These are phyloP conservation scores for Nigrospora sphaerica DNA, from an alignment of 2,329 filamentous ascomycete genomes.

Conservation along the genomic window DNA sequence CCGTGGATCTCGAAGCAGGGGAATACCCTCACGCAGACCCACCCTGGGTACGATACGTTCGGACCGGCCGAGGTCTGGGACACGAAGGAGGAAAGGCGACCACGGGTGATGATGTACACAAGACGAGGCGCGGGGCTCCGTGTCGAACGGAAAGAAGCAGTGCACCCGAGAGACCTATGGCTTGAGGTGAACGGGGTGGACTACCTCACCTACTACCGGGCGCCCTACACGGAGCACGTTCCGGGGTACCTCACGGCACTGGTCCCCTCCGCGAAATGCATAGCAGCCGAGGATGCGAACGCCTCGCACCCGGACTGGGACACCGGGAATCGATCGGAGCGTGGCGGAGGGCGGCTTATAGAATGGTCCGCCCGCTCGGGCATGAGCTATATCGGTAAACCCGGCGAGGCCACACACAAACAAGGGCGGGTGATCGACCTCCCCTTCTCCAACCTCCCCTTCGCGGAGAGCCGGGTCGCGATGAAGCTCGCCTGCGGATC, in stretches of 20 bases:
- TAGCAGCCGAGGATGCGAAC: not conserved
- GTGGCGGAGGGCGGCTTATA: not conserved
- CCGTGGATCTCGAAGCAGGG: not conserved
- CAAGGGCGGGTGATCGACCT: not conserved
- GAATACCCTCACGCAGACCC: not conserved
- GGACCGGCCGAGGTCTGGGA: not conserved
- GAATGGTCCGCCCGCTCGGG: not conserved
- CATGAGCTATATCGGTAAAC: not conserved
- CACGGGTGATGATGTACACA: not conserved
- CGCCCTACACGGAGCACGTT: not conserved
- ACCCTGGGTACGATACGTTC: not conserved
- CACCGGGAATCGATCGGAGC: not conserved
- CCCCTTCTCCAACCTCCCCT: no score
- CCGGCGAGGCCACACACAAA: not conserved
- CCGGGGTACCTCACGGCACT: not conserved
- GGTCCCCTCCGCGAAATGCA: not conserved
- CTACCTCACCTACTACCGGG: not conserved
- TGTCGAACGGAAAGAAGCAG: not conserved
- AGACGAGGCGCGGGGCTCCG: not conserved
- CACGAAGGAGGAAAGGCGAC: not conserved
- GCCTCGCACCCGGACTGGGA: not conserved
- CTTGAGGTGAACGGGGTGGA: not conserved
- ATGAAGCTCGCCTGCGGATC: not conserved
- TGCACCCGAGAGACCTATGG: not conserved
- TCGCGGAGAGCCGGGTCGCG: no score